phyloP scores from a whole-genome alignment of 176 grass and related monocot species.

The Oropetium thomaeum region DNA sequence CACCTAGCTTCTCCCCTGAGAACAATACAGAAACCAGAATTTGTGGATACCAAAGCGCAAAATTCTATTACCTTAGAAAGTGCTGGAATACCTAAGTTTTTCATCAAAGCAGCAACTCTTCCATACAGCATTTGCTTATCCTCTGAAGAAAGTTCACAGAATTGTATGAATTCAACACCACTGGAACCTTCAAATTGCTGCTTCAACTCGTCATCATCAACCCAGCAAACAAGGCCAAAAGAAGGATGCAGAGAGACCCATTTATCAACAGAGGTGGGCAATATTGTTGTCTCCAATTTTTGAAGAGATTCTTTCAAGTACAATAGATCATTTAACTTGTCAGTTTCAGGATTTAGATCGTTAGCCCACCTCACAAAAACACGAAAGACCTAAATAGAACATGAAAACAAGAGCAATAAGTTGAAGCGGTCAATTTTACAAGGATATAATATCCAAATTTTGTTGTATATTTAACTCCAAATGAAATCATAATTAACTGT shows the following conservation, averaged over 20 bases:
- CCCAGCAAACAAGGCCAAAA: conserved; percentile 92
- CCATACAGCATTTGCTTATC: conserved; percentile 52
- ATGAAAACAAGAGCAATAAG: conserved; percentile 9
- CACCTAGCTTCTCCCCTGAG: not conserved
- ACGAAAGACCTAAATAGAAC: conserved; percentile 55
- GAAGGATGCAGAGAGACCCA: conserved; percentile 94
- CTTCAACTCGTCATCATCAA: conserved; percentile 74
- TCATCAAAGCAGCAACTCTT: conserved; percentile 64
- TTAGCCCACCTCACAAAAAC: conserved; percentile 83
- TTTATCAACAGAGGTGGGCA: conserved; percentile 81
- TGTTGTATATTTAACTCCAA: not conserved
- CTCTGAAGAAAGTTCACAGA: conserved; percentile 60
- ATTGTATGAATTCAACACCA: conserved; percentile 64
- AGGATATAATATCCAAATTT: not conserved
- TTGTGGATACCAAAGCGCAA: not conserved
- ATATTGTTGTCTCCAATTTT: conserved; percentile 69
- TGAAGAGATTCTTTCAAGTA: conserved; percentile 78
- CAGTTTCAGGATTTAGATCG: conserved; percentile 50
- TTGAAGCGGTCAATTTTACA: not conserved
- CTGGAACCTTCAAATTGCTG: conserved; percentile 58
- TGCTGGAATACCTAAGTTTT: conserved; percentile 71
- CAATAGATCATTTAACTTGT: conserved; percentile 50
- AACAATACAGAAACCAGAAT: conserved; percentile 1
- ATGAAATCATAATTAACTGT: conserved; percentile 15
- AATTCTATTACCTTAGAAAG: conserved; percentile 78